Conservation (phyloP, 1,284 basidiomycete species). For the Irpex rosettiformis region DNA sequence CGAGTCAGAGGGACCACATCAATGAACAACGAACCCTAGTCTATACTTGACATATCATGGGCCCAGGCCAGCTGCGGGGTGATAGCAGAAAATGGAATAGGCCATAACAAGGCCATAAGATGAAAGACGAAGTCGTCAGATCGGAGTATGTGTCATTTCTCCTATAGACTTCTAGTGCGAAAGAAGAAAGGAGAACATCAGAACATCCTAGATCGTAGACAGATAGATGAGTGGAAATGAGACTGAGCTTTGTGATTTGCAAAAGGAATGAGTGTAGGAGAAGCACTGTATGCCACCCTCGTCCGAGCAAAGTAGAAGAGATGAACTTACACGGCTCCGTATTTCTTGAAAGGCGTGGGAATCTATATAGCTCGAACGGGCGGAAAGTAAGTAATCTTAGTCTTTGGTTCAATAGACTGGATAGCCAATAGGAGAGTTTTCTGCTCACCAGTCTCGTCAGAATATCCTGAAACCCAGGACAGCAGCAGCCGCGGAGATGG, state of each 20-base stretch:
- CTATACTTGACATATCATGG: too few relatives aligned
- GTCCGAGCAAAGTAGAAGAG: not conserved
- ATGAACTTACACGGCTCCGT: not conserved
- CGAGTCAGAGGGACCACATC: too few relatives aligned
- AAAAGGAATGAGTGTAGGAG: not conserved
- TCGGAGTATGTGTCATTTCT: not conserved
- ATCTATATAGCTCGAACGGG: not conserved
- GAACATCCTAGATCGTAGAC: not conserved
- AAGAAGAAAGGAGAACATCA: not conserved
- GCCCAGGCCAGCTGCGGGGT: not conserved
- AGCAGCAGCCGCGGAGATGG: too few relatives aligned
- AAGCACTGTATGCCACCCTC: not conserved
- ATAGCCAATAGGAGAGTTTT: too few relatives aligned
- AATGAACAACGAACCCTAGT: too few relatives aligned
- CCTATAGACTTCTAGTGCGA: not conserved
- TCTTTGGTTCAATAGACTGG: too few relatives aligned
- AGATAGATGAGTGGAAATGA: not conserved
- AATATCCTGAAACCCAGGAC: too few relatives aligned
- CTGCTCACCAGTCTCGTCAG: too few relatives aligned
- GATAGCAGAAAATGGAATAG: not conserved
- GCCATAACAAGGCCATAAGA: not conserved
- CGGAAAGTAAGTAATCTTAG: not conserved
- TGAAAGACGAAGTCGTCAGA: not conserved
- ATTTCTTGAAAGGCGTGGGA: not conserved
- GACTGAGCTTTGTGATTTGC: not conserved